Conservation (phyloP, 139 green algal genomes). For the Prasinococcaceae sp. region DNA sequence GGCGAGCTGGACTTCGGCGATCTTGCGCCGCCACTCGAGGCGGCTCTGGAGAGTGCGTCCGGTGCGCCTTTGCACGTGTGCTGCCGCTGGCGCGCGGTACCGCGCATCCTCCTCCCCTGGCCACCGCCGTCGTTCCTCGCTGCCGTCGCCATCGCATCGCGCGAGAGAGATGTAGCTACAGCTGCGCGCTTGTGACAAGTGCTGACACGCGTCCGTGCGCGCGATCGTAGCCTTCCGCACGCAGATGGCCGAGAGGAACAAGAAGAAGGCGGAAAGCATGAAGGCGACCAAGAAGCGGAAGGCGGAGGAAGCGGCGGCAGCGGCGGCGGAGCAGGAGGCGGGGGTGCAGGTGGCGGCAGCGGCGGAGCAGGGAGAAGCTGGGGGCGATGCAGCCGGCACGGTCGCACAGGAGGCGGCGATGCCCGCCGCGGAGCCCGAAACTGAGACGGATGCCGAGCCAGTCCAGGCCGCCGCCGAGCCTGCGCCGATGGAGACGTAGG, state of each 20-base stretch:
- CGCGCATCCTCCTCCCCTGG: too few species aligned
- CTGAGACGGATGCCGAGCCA: too few species aligned
- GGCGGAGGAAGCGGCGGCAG: not conserved
- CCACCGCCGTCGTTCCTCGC: too few species aligned
- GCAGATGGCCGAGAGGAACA: not conserved
- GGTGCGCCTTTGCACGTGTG: not conserved
- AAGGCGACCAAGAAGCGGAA: conserved; percentile 2
- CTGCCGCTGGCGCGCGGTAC: not conserved
- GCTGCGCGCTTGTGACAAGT: too few species aligned
- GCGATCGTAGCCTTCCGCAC: too few species aligned
- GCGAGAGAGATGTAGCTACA: too few species aligned
- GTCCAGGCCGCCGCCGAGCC: too few species aligned
- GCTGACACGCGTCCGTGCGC: too few species aligned
- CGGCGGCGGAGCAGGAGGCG: not conserved
- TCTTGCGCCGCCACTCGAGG: conserved; percentile 37
- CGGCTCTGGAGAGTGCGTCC: conserved; percentile 39
- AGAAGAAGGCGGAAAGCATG: not conserved
- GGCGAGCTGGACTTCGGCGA: conserved; percentile 64
- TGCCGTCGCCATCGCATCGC: too few species aligned
- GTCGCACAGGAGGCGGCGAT: not conserved
- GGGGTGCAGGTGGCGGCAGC: not conserved
- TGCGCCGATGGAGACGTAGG: too few species aligned
- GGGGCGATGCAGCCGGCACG: not conserved
- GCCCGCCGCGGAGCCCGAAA: too few species aligned
- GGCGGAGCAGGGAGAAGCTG: not conserved